Percentiles rank a stretch among this genome's conserved stretches.
phyloP scores from a whole-genome alignment of 208 protist genomes.

The Jaenimonas drosophilae region DNA sequence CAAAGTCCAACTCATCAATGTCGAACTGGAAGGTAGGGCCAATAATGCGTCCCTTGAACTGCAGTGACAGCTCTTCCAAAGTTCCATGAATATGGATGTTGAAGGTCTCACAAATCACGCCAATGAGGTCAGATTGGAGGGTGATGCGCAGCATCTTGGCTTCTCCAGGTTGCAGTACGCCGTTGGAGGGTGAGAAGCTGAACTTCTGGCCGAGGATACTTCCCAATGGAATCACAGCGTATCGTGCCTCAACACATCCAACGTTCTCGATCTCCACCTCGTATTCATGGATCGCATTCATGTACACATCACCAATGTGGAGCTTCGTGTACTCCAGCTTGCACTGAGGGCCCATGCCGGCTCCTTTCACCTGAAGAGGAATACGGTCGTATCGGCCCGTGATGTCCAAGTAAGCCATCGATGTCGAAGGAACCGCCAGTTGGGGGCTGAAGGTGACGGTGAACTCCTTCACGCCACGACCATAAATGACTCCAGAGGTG shows the following conservation, averaged over 20 bases:
- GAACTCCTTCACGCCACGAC: constrained; percentile 65
- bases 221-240: constrained; percentile 49
- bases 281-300: constrained; percentile 90
- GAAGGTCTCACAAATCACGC: constrained; percentile 86
- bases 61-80: constrained; percentile 58
- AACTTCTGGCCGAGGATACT: constrained; percentile 76
- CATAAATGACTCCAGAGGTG: constrained; percentile 69
- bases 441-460: constrained; percentile 86
- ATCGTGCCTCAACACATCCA: constrained; percentile 86
- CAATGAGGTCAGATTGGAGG: constrained; percentile 83
- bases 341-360: constrained; percentile 84
- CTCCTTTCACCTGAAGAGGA: constrained; percentile 71
- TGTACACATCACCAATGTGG: constrained; percentile 92
- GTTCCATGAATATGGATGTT: constrained; percentile 78
- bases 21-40: constrained; percentile 92
- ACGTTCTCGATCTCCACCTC: constrained; percentile 85
- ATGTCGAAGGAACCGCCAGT: constrained; percentile 53
- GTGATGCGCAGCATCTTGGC: constrained; percentile 49
- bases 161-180: constrained; percentile 61
- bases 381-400: constrained; percentile 50
- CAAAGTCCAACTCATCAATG: constrained; percentile 87
- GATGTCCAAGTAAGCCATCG: constrained; percentile 82
- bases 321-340: constrained; percentile 80
- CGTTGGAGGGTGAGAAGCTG: constrained; percentile 62
- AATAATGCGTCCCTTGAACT: constrained; percentile 85